Conservation (phyloP, 164 flowering plant species). For the Warburgia ugandensis region DNA sequence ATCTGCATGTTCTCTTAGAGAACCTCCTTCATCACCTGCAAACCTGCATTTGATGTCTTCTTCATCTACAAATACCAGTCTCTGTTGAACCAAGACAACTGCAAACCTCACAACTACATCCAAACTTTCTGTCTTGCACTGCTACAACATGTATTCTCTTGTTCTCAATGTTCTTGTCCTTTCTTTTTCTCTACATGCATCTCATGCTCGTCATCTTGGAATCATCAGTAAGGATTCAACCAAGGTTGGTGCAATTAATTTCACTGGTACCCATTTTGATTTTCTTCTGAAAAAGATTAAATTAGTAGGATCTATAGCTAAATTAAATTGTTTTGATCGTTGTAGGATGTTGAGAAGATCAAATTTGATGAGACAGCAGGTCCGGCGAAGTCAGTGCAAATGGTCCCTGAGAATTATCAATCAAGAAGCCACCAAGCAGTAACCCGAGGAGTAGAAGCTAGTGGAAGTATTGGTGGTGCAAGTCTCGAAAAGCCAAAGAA, state of each 20-base stretch:
- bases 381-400: slow-evolving; percentile 7
- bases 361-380: not conserved
- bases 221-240: slow-evolving; percentile 5
- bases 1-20: slow-evolving; percentile 49
- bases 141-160: slow-evolving; percentile 20
- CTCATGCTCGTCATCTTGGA: slow-evolving; percentile 27
- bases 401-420: not conserved
- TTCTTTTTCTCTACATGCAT: slow-evolving; percentile 25
- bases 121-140: not conserved
- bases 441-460: not conserved
- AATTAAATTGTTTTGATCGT: not conserved
- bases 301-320: no score
- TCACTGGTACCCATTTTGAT: not conserved
- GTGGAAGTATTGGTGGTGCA: slow-evolving; percentile 10
- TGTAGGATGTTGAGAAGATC: slow-evolving; percentile 18
- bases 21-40: slow-evolving; percentile 19
- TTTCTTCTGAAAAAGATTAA: no score
- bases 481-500: slow-evolving; percentile 12
- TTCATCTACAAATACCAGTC: slow-evolving; percentile 30
- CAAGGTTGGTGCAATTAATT: slow-evolving; percentile 22
- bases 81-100: not conserved
- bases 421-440: not conserved
- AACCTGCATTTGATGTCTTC: slow-evolving; percentile 48
- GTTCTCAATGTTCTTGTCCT: slow-evolving; percentile 18
- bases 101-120: not conserved